Conservation (phyloP, 768 basidiomycete genomes). For the Psilocybe sp. region DNA sequence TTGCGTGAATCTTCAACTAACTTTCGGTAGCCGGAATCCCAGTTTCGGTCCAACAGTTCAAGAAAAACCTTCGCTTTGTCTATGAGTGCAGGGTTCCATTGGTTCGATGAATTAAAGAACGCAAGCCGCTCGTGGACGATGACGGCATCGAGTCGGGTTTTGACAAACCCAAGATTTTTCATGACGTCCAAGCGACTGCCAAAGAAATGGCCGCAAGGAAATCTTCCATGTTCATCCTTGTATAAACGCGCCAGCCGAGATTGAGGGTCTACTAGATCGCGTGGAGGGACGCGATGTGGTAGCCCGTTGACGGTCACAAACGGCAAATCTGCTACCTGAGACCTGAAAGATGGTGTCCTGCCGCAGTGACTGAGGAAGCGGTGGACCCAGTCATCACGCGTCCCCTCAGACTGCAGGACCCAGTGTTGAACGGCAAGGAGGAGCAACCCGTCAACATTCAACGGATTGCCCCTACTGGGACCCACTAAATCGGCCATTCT, state of each 20-base stretch:
- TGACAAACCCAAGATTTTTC: conserved; percentile 21
- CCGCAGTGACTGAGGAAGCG: conserved; percentile 20
- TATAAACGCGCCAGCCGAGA: conserved; percentile 25
- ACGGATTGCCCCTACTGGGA: background rate
- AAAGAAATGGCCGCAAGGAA: conserved; percentile 14
- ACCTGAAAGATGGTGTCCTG: conserved; percentile 10
- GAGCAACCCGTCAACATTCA: conserved; percentile 17
- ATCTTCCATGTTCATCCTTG: conserved; percentile 8
- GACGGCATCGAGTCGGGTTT: conserved; percentile 21
- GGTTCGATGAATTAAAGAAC: conserved; percentile 15
- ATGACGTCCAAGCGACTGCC: conserved; percentile 8
- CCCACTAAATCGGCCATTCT: conserved; percentile 1
- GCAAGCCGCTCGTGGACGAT: conserved; percentile 33
- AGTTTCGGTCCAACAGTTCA: conserved; percentile 6
- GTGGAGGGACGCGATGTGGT: conserved; percentile 14
- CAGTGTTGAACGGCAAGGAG: conserved; percentile 25
- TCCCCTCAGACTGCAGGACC: conserved; percentile 16
- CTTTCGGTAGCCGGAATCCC: conserved; percentile 4
- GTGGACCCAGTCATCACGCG: conserved; percentile 22
- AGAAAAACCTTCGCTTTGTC: conserved; percentile 9
- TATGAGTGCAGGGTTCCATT: background rate
- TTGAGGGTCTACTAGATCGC: conserved; percentile 26
- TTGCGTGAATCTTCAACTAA: background rate
- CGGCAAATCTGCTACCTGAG: conserved; percentile 15
- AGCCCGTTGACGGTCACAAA: conserved; percentile 26